Conservation (phyloP, 1,284 basidiomycete genomes). For the Neonothopanus nambi region DNA sequence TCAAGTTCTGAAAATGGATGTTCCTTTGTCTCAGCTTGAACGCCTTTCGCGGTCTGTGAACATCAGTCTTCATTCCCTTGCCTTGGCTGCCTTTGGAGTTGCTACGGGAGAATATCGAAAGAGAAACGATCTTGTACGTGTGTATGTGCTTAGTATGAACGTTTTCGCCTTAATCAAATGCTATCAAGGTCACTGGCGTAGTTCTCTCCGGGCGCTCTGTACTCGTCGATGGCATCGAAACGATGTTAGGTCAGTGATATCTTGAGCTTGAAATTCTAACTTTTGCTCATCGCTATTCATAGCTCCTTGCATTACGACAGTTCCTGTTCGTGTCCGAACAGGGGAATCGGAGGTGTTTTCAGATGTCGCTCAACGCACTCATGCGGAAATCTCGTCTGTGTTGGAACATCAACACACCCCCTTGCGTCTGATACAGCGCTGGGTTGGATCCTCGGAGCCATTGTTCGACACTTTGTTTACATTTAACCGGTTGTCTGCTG, state of each 20-base stretch:
- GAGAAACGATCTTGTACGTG: constrained; percentile 7
- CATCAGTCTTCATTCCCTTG: constrained; percentile 10
- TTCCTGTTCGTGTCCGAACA: constrained; percentile 10
- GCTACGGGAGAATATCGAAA: constrained; percentile 9
- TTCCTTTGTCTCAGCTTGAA: constrained; percentile 10
- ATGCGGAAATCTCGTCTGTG: constrained; percentile 5
- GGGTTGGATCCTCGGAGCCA: constrained; percentile 11
- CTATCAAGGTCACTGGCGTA: constrained; percentile 16
- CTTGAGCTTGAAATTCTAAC: not conserved
- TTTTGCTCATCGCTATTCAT: not conserved
- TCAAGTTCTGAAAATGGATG: not conserved
- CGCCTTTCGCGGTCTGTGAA: constrained; percentile 8
- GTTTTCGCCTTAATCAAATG: not conserved
- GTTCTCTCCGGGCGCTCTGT: constrained; percentile 20
- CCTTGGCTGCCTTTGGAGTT: constrained; percentile 9
- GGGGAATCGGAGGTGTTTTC: constrained; percentile 1
- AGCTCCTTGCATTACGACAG: constrained; percentile 14
- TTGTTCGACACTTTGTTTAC: constrained; percentile 14
- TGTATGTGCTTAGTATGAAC: not conserved
- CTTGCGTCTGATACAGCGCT: constrained; percentile 9
- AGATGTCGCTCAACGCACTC: constrained; percentile 7
- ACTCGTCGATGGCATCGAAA: constrained; percentile 14
- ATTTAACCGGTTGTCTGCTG: constrained; percentile 1
- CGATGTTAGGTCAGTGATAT: constrained; percentile 12
- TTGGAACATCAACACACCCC: constrained; percentile 13